phyloP scores from a whole-genome alignment of 345 rosid species.

The Cardiospermum halicacabum region DNA sequence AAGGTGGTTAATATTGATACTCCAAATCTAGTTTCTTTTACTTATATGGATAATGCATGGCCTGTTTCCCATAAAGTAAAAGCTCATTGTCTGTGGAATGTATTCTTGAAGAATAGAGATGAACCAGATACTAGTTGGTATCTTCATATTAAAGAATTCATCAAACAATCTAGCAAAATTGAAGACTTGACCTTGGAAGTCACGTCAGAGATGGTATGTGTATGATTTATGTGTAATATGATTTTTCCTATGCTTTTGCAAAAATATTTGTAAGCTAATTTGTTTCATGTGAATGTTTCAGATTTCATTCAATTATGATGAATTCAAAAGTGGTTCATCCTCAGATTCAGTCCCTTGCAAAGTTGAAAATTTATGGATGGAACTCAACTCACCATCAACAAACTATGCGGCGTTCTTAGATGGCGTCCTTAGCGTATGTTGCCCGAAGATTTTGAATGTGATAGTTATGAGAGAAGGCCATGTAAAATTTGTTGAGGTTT shows the following conservation, averaged over 20 bases:
- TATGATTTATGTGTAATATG: neutral
- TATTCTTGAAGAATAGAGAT: neutral
- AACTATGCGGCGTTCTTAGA: neutral
- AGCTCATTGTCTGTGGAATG: neutral
- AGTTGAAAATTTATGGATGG: neutral
- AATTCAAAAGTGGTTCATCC: neutral
- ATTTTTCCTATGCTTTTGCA: neutral
- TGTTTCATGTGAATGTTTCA: neutral
- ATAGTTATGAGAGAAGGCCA: neutral
- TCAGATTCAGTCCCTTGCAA: neutral
- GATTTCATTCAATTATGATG: neutral
- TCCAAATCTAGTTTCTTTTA: slow-evolving; percentile 2
- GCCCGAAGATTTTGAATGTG: neutral
- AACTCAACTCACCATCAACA: neutral
- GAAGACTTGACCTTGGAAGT: neutral
- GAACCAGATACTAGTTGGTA: neutral
- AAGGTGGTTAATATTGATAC: neutral
- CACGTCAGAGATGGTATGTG: neutral
- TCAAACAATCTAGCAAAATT: neutral
- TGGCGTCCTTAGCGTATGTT: neutral
- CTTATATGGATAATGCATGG: neutral
- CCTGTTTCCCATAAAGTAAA: neutral
- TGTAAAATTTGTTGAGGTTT: neutral
- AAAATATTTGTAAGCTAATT: neutral
- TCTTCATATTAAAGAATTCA: neutral